These are phyloP conservation scores for Venturia oleaginea DNA, from an alignment of 2,329 filamentous ascomycete species.

Conservation along the genomic window DNA sequence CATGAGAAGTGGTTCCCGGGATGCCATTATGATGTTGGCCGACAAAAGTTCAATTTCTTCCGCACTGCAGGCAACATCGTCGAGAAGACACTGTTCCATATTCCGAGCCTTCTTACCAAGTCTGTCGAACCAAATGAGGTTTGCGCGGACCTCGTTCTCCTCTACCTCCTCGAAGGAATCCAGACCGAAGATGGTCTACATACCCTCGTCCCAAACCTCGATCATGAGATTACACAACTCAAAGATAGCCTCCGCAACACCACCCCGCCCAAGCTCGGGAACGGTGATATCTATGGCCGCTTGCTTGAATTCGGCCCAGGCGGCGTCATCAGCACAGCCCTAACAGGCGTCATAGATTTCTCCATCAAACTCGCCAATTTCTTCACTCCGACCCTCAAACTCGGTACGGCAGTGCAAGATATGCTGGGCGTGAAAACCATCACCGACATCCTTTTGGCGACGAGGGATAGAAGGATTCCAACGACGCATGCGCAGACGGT, in stretches of 20 bases:
- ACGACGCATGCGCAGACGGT: conserved; percentile 22
- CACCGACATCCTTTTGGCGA: conserved; percentile 23
- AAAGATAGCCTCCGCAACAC: neutral
- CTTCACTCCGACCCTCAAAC: conserved; percentile 18
- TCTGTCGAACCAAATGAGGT: conserved; percentile 27
- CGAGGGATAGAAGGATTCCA: conserved; percentile 25
- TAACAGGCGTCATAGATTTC: conserved; percentile 17
- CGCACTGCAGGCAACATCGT: conserved; percentile 22
- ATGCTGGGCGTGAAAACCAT: conserved; percentile 23
- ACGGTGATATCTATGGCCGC: conserved; percentile 27
- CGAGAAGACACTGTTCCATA: conserved; percentile 21
- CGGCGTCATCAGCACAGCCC: conserved; percentile 18
- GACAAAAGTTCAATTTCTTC: conserved; percentile 28
- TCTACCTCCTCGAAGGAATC: conserved; percentile 24
- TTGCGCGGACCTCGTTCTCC: conserved; percentile 24
- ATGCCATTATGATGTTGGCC: conserved; percentile 29
- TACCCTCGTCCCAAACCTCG: conserved; percentile 15
- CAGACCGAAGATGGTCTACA: conserved; percentile 16
- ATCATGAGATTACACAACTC: conserved; percentile 15
- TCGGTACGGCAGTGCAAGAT: conserved; percentile 23
- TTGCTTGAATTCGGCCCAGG: conserved; percentile 24
- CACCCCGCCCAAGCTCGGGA: conserved; percentile 16
- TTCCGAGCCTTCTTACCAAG: conserved; percentile 22
- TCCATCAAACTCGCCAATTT: conserved; percentile 19
- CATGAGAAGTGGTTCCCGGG: conserved; percentile 29